phyloP scores from a whole-genome alignment of 805 yeast genomes.

The Lachancea dasiensis region DNA sequence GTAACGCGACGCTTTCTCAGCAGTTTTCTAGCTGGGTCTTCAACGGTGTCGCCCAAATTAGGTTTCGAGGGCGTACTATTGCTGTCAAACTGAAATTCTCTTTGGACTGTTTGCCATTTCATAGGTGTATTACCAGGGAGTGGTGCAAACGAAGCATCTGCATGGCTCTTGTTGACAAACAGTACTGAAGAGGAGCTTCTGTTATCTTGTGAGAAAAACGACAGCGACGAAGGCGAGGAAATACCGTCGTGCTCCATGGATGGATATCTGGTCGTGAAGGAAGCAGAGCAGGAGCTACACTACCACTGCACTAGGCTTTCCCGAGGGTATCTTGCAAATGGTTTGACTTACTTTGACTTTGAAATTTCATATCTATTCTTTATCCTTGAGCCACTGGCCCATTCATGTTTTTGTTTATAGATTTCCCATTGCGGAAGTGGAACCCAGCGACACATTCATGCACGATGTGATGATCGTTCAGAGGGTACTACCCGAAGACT shows the following conservation, averaged over 20 bases:
- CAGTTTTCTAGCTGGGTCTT: conserved; percentile 7
- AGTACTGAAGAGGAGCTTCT: not conserved
- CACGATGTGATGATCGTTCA: not conserved
- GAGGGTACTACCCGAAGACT: too few relatives aligned
- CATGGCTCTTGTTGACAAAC: conserved; percentile 4
- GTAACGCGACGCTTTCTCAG: conserved; percentile 6
- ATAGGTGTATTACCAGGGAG: conserved; percentile 12
- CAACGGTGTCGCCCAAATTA: conserved; percentile 2
- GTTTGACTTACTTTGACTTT: too few relatives aligned
- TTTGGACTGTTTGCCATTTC: conserved; percentile 25
- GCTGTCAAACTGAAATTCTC: conserved; percentile 27
- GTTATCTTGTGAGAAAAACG: conserved; percentile 6
- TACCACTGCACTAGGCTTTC: too few relatives aligned
- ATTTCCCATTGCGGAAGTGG: conserved; percentile 7
- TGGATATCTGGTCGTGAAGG: not conserved
- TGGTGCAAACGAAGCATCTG: conserved; percentile 4
- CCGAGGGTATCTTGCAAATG: too few relatives aligned
- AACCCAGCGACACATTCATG: conserved; percentile 1
- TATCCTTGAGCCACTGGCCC: too few relatives aligned
- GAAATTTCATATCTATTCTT: too few relatives aligned
- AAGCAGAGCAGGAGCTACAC: too few relatives aligned
- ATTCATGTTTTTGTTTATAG: not conserved
- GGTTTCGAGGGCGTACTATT: conserved; percentile 29
- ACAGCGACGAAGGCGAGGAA: conserved; percentile 6
- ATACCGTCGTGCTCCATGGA: conserved; percentile 6